phyloP scores from a whole-genome alignment of 805 yeast genomes.

The Candida michaelii region DNA sequence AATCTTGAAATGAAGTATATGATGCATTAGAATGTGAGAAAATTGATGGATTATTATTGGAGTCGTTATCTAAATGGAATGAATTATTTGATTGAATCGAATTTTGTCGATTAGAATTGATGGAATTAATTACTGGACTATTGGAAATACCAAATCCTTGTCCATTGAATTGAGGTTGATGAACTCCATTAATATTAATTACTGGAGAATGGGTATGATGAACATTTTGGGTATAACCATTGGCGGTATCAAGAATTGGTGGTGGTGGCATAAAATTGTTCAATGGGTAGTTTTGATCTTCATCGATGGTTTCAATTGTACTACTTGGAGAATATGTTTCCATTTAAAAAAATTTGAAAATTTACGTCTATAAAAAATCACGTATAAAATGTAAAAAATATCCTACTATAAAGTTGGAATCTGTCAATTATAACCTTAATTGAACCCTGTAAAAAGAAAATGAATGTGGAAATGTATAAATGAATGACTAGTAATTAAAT shows the following conservation, averaged over 20 bases:
- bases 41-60: slow-evolving; percentile 12
- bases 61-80: slow-evolving; percentile 13
- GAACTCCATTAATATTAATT: neutral
- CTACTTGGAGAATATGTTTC: slow-evolving; percentile 15
- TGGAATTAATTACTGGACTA: neutral
- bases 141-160: neutral
- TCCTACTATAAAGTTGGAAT: neutral
- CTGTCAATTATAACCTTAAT: neutral
- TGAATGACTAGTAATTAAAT: neutral
- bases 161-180: neutral
- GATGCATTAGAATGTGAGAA: slow-evolving; percentile 15
- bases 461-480: neutral
- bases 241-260: slow-evolving; percentile 14
- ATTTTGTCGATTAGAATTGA: slow-evolving; percentile 12
- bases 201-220: slow-evolving; percentile 1
- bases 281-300: slow-evolving; percentile 10
- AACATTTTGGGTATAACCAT: neutral
- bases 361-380: no score
- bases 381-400: no score
- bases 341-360: no score
- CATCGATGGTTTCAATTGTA: slow-evolving; percentile 16
- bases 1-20: slow-evolving; percentile 13
- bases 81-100: slow-evolving; percentile 16
- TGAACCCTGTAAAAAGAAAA: neutral
- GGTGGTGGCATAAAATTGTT: slow-evolving; percentile 23